Base-by-base conservation (phyloP, 139 green algal species). In the Volvox reticuliferus region DNA sequence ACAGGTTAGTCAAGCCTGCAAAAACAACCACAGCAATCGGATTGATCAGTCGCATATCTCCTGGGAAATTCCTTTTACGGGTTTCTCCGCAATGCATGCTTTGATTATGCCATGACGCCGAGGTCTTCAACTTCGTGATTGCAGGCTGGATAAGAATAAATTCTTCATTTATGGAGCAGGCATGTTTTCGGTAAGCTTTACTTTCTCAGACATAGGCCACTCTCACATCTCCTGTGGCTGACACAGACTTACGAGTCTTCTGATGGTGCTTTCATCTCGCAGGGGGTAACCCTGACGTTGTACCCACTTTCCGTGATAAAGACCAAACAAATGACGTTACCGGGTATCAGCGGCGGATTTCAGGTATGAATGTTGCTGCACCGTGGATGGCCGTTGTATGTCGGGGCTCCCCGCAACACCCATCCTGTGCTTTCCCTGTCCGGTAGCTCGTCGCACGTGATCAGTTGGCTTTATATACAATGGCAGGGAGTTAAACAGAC, bases 261-360 rank as follows among this genome's bases (percentile, higher is more conserved):
- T 55, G 5, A 5, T 73, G n/a, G 9, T 63, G n/a, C 26, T 69
- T 30, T 17, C 12, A 19, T 50, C 44, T 18, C 82, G 84, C 91
- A 98, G 96, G 95, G 95, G 24, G 93, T 99, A 9, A 98, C 97
- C 0, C 93, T 93, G 19, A 71, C 80, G 18, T 94, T 99, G 16
- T 99, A 96, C 91, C 98, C 98, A 2, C 88, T 99, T 0, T 95
- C 95, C 0, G 98, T 99, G 0, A 95, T 99, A 33, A 99, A 99
- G 87, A 99, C 98, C 0, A 93, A 96, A 22, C 96, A 98, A 92
- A 98, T 98, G 96, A 96, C 95, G 62, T 61, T 96, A 79, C 79
- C 96, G 85, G 93, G 91, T 65, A 89, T 93, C 9, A 81, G 92
- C 26, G 75, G 87, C n/a, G 94, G 95, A 44, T 82, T 98, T 50